Evolutionary conservation across 179 eudicot species (phyloP).

Genomic region (Beta corolliflora): DNA sequence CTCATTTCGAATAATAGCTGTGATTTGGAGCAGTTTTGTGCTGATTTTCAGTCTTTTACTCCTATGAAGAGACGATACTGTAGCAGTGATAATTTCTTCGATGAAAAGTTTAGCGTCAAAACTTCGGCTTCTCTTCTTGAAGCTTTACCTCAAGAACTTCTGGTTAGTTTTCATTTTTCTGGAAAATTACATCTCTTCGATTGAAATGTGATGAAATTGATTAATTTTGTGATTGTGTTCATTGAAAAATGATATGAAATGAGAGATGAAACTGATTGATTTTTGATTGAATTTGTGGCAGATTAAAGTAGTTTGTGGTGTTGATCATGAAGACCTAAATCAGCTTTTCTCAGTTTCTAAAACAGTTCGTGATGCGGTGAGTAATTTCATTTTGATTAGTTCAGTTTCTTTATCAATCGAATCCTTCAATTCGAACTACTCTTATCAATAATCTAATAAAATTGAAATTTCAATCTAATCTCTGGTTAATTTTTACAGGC

Average conservation of each 20-base stretch:
- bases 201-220: not conserved
- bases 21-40: slow-evolving; percentile 33
- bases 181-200: not conserved
- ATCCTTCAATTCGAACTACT: not conserved
- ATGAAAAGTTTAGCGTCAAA: not conserved
- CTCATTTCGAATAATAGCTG: slow-evolving; percentile 37
- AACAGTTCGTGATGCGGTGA: slow-evolving; percentile 67
- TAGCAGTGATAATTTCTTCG: slow-evolving; percentile 7
- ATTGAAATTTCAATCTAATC: not conserved
- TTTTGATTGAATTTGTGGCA: slow-evolving; percentile 31
- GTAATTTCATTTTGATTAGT: slow-evolving; percentile 9
- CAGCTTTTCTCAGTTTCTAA: slow-evolving; percentile 70
- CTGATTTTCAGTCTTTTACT: slow-evolving; percentile 28
- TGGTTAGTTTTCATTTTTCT: slow-evolving; percentile 41
- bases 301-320: slow-evolving; percentile 78
- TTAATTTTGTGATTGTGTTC: not conserved
- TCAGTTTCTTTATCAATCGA: not conserved
- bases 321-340: slow-evolving; percentile 84
- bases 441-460: not conserved
- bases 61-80: slow-evolving; percentile 39
- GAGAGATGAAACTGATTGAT: not conserved
- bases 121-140: slow-evolving; percentile 39
- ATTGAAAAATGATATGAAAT: slow-evolving; percentile 8
- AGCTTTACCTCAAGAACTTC: slow-evolving; percentile 68
- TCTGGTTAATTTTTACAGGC: slow-evolving; percentile 42